Evolutionary conservation across 2,329 filamentous ascomycete species (phyloP).

Genomic region (Aquanectria penicillioides): DNA sequence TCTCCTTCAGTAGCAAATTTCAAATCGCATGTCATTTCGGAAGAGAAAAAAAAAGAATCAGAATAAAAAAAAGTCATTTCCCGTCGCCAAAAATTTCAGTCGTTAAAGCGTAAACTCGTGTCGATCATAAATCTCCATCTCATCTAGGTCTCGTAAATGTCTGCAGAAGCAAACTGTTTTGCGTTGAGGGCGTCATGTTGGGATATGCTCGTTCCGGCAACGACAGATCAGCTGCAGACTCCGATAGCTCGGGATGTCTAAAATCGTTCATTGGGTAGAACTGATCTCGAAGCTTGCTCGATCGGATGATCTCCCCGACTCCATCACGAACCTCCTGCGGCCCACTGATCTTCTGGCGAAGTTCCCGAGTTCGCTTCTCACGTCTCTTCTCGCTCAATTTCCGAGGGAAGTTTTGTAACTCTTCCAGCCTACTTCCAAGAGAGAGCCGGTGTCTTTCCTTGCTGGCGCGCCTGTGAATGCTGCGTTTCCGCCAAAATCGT

Average conservation of each 20-base stretch:
- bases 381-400: slow-evolving; percentile 67
- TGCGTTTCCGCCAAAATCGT: slow-evolving; percentile 47
- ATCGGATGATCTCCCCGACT: slow-evolving; percentile 65
- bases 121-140: slow-evolving; percentile 37
- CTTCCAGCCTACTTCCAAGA: slow-evolving; percentile 60
- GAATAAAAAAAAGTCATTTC: slow-evolving; percentile 1
- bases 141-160: slow-evolving; percentile 21
- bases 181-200: background rate
- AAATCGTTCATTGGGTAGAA: slow-evolving; percentile 18
- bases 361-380: slow-evolving; percentile 66
- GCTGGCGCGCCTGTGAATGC: slow-evolving; percentile 37
- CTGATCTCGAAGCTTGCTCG: slow-evolving; percentile 42
- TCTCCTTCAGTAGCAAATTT: slow-evolving; percentile 16
- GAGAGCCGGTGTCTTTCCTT: slow-evolving; percentile 47
- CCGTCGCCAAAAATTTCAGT: slow-evolving; percentile 21
- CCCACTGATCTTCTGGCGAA: slow-evolving; percentile 69
- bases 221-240: background rate
- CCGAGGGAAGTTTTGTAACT: slow-evolving; percentile 63
- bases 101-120: slow-evolving; percentile 41
- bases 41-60: slow-evolving; percentile 20
- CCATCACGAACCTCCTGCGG: slow-evolving; percentile 68
- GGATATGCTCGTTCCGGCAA: background rate
- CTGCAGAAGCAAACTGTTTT: background rate
- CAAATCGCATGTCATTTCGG: slow-evolving; percentile 26
- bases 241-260: slow-evolving; percentile 14